These are phyloP conservation scores for Metarhizium brunneum DNA, from an alignment of 2,329 filamentous ascomycete genomes.

Conservation along the genomic window DNA sequence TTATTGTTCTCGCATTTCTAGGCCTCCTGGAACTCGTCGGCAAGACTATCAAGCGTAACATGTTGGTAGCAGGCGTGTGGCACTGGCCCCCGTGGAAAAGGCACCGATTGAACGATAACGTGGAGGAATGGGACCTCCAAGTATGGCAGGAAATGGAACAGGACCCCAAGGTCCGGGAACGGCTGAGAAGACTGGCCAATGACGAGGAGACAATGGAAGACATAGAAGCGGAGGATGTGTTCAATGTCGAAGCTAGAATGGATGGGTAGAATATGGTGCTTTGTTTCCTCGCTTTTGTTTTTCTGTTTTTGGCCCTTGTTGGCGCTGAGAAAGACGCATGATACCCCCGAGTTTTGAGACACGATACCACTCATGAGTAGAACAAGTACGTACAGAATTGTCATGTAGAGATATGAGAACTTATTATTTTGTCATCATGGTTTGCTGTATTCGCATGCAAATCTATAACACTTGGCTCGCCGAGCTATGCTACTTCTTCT, in stretches of 20 bases:
- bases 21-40: constrained; percentile 57
- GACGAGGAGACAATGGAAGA: constrained; percentile 21
- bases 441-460: neutral
- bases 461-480: neutral
- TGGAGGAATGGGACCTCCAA: constrained; percentile 43
- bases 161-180: constrained; percentile 33
- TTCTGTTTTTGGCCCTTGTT: neutral
- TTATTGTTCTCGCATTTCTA: constrained; percentile 52
- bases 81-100: constrained; percentile 33
- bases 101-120: constrained; percentile 23
- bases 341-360: neutral
- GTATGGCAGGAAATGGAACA: constrained; percentile 51
- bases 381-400: neutral
- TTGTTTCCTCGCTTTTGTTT: constrained; percentile 1
- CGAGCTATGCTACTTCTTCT: neutral
- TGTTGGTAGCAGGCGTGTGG: constrained; percentile 39
- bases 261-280: neutral
- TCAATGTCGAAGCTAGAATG: constrained; percentile 4
- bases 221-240: constrained; percentile 11
- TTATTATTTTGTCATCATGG: neutral
- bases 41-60: constrained; percentile 34
- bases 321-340: neutral
- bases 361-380: neutral
- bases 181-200: constrained; percentile 30
- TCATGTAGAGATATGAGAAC: too few relatives aligned